Evolutionary conservation across 2,329 filamentous ascomycete species (phyloP), one percentile per base, ranked within the genome.

Genomic region (Cytospora paraplurivora): DNA sequence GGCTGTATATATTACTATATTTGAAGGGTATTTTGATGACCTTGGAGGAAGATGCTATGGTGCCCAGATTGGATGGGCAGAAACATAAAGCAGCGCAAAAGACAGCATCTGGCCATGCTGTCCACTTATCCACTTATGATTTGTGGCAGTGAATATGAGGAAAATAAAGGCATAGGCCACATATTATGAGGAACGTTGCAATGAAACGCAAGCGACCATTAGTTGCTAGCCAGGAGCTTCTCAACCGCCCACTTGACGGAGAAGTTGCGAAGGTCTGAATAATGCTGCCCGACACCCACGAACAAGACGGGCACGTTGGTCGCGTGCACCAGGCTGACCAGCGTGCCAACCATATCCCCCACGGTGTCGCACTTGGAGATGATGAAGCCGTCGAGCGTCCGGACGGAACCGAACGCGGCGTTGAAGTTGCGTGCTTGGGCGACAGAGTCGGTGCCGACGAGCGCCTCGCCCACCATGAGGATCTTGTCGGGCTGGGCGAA

Each of bases 341-440:
- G 81, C 3, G 94, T 97, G 69, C 85, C 93, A 51, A 97, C 93
- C 93, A 98, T 98, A 78, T 97, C 94, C n/a, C 95, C 96, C 44
- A 99, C 96, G 0, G 95, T 99, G 78, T 99, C 95, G 75, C 95
- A 98, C 78, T 99, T 99, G 66, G 90, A 94, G 71, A 99, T 97
- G 74, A 99, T 97, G 77, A 99, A 99, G 7, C 95, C 95, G 77
- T 99, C 96, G 44, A 99, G 83, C 34, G 86, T 85, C 63, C 94
- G 83, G 15, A 87, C 88, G 6, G 86, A 82, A 37, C 95, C 96
- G 77, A 99, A 98, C 2, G 92, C 91, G 44, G 89, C 87, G 73
- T 97, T 97, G 81, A 99, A 99, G 78, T 97, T 97, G 71, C 93
- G 86, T 4, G 96, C 95, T 78, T 99, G 95, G 55, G 93, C 92